Conservation (phyloP, 2,329 filamentous ascomycete genomes). For the Ophiostoma ulmi region DNA sequence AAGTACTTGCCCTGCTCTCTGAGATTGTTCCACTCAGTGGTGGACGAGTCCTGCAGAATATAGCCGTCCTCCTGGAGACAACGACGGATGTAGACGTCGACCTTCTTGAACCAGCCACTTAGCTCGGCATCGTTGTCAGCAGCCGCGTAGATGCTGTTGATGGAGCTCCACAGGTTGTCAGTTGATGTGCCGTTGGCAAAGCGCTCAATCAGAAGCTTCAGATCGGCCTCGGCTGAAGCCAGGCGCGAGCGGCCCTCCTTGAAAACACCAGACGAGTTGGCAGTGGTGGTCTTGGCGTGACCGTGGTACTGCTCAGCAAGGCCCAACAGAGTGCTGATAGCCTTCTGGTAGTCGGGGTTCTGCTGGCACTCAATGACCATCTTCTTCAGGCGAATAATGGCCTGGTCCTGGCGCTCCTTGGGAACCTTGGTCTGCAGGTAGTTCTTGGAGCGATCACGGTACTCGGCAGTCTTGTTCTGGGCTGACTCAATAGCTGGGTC, state of each 20-base stretch:
- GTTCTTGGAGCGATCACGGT: constrained; percentile 50
- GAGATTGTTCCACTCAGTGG: constrained; percentile 73
- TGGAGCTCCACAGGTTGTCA: constrained; percentile 77
- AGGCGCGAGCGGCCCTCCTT: constrained; percentile 68
- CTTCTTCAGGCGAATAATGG: constrained; percentile 89
- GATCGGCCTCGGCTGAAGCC: constrained; percentile 67
- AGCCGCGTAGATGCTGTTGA: constrained; percentile 80
- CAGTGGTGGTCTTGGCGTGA: constrained; percentile 62
- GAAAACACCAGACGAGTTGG: constrained; percentile 61
- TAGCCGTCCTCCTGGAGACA: constrained; percentile 86
- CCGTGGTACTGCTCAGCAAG: constrained; percentile 80
- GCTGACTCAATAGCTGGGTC: constrained; percentile 48
- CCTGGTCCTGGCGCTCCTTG: constrained; percentile 85
- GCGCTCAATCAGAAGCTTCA: constrained; percentile 84
- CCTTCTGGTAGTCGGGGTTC: constrained; percentile 86
- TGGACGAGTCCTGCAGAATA: constrained; percentile 76
- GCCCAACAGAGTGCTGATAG: constrained; percentile 79
- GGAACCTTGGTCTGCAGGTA: constrained; percentile 87
- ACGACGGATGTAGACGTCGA: constrained; percentile 73
- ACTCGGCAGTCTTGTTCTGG: constrained; percentile 40
- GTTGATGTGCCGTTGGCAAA: constrained; percentile 92
- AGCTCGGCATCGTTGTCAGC: constrained; percentile 83
- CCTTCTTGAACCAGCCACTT: constrained; percentile 77
- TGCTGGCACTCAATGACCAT: constrained; percentile 96
- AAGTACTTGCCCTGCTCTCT: constrained; percentile 83